Evolutionary conservation across 1,284 basidiomycete genomes (phyloP).

Genomic region (Melampsora americana): DNA sequence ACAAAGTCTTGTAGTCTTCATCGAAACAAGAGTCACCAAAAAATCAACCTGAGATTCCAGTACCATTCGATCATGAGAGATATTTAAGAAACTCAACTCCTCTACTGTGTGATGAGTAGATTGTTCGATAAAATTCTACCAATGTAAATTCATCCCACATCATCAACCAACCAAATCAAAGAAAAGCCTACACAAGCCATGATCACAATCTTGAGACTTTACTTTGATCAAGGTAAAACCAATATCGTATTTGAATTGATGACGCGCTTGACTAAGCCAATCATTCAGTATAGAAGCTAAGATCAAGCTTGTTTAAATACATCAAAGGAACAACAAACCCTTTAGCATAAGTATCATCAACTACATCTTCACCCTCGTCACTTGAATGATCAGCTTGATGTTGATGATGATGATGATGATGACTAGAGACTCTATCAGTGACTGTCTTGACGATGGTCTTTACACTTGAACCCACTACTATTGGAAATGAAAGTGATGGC

Average conservation of each 20-base stretch:
- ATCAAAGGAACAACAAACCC: not conserved
- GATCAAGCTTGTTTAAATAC: not conserved
- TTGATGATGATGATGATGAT: not conserved
- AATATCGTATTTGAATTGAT: not conserved
- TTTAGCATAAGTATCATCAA: not conserved
- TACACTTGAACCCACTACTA: not conserved
- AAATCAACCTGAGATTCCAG: no score
- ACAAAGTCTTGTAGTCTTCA: slow-evolving; percentile 2
- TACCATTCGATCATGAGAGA: no score
- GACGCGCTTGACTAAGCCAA: not conserved
- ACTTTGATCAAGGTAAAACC: not conserved
- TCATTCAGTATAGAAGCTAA: not conserved
- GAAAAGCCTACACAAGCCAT: not conserved
- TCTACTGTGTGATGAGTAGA: slow-evolving; percentile 4
- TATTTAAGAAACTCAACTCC: not conserved
- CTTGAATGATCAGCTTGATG: not conserved
- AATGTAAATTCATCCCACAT: not conserved
- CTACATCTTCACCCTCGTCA: not conserved
- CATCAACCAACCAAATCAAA: not conserved
- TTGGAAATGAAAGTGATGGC: slow-evolving; percentile 5
- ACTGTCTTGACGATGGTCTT: slow-evolving; percentile 5
- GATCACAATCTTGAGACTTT: not conserved
- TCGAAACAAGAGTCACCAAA: no score
- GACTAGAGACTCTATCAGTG: not conserved
- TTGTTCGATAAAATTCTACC: slow-evolving; percentile 3